Evolutionary conservation across 306 rosid species (phyloP).

Genomic region (Quercus mongolica): DNA sequence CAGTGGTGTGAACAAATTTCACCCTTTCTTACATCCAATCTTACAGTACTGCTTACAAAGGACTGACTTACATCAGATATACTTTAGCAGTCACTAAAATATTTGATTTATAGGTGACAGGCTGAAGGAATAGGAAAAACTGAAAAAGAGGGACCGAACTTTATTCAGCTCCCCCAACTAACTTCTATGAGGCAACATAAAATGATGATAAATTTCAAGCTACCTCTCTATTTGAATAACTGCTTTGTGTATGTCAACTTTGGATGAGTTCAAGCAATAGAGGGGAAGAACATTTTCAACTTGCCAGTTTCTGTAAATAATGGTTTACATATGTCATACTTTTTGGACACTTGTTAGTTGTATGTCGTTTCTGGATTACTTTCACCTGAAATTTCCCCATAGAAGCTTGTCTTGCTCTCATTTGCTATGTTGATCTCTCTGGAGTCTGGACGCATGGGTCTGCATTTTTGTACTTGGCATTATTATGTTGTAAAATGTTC

Average conservation of each 20-base stretch:
- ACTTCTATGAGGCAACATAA: not conserved
- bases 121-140: not conserved
- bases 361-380: not conserved
- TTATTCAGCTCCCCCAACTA: not conserved
- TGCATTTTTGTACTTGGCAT: not conserved
- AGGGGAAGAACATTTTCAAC: not conserved
- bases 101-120: not conserved
- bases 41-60: not conserved
- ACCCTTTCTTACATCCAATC: not conserved
- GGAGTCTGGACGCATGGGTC: not conserved
- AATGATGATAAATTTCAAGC: no score
- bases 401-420: not conserved
- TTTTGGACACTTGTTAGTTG: not conserved
- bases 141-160: not conserved
- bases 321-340: not conserved
- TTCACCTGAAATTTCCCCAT: not conserved
- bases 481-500: not conserved
- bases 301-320: not conserved
- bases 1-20: not conserved
- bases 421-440: slow-evolving; percentile 6
- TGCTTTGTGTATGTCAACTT: not conserved
- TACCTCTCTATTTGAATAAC: not conserved
- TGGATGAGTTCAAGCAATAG: not conserved
- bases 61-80: not conserved
- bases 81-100: not conserved